Conservation (phyloP, 1,139 yeast genomes). For the Magnusiomyces ingens region DNA sequence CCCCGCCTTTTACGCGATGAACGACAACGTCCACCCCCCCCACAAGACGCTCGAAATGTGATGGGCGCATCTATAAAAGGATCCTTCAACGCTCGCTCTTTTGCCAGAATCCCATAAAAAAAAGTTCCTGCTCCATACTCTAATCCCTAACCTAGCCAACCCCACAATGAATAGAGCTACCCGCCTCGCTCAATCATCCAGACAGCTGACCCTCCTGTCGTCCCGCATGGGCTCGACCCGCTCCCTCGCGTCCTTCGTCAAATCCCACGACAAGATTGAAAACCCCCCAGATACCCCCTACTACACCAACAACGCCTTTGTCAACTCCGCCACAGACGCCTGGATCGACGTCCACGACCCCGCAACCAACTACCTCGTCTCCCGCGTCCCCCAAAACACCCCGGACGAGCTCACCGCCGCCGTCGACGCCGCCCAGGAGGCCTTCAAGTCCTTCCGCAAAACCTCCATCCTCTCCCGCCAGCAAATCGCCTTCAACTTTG, state of each 20-base stretch:
- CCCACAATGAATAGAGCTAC: too few species aligned
- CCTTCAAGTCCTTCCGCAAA: constrained; percentile 55
- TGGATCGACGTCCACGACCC: constrained; percentile 78
- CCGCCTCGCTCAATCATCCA: too few species aligned
- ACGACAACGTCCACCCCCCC: too few species aligned
- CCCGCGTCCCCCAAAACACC: constrained; percentile 69
- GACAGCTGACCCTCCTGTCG: too few species aligned
- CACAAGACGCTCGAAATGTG: too few species aligned
- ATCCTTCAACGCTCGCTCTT: too few species aligned
- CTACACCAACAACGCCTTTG: constrained; percentile 53
- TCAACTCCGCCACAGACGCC: constrained; percentile 47
- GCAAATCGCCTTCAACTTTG: constrained; percentile 69
- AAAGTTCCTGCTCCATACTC: too few species aligned
- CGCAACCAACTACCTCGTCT: constrained; percentile 61
- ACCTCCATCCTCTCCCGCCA: constrained; percentile 62
- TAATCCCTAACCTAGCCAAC: too few species aligned
- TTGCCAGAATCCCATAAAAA: too few species aligned
- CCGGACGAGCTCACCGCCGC: constrained; percentile 61
- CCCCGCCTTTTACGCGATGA: too few species aligned
- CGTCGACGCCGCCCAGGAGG: constrained; percentile 55
- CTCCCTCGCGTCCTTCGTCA: constrained; percentile 36
- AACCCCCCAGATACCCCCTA: constrained; percentile 50
- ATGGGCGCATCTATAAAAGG: too few species aligned
- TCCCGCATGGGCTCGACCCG: not conserved
- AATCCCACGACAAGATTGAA: constrained; percentile 37